A percentile compares a stretch with the other conserved stretches of the same genome.
phyloP scores from a whole-genome alignment of 2,329 filamentous ascomycete species.

The Penicillium psychrosexuale region DNA sequence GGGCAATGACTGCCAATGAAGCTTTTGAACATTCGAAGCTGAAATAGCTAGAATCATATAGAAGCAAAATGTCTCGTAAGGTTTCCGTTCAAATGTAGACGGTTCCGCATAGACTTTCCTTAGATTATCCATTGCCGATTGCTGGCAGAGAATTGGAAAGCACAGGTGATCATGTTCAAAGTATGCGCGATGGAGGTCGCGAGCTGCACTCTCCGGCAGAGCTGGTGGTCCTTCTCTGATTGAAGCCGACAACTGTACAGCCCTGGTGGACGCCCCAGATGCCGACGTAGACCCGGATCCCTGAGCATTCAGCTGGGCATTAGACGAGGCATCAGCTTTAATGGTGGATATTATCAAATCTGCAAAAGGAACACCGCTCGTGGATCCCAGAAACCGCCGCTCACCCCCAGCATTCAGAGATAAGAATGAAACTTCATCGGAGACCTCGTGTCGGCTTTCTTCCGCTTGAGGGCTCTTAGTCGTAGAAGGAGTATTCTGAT shows the following conservation, averaged over 20 bases:
- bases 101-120: background rate
- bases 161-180: background rate
- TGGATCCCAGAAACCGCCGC: slow-evolving; percentile 42
- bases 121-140: background rate
- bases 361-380: slow-evolving; percentile 38
- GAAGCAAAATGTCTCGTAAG: background rate
- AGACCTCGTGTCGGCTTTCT: slow-evolving; percentile 26
- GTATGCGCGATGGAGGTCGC: background rate
- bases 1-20: slow-evolving; percentile 45
- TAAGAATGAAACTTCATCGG: slow-evolving; percentile 45
- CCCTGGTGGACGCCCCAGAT: background rate
- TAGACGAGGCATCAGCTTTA: background rate
- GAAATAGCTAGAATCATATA: background rate
- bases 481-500: background rate
- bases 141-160: background rate
- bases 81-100: background rate
- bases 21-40: slow-evolving; percentile 45
- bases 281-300: background rate
- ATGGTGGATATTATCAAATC: slow-evolving; percentile 34
- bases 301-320: background rate
- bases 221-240: background rate
- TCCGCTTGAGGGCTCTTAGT: background rate
- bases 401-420: slow-evolving; percentile 45
- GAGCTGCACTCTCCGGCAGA: background rate
- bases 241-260: background rate